Base-by-base conservation (phyloP, 1,139 yeast species). In the Entelexis sorbosivorans region DNA sequence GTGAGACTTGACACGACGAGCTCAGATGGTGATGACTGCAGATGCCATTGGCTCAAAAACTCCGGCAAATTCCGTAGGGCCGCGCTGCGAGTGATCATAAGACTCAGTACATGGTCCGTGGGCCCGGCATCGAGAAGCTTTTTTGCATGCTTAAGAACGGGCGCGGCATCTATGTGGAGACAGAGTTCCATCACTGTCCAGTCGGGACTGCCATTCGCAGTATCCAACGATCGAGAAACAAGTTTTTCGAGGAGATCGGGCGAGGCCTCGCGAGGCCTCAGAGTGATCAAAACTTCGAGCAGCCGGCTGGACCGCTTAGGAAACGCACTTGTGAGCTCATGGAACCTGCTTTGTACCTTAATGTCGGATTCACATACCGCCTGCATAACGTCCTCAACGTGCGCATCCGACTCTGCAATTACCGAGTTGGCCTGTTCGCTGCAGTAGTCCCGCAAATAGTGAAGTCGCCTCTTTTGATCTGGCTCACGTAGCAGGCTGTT, bases 361-460 rank as follows among this genome's bases (percentile, higher is more conserved):
- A 32, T 24, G 16, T 43, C 43, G 5, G 47, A 35, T 19, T 49
- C 50, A 26, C 56, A 44, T 5, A 50, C 31, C 0, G 49, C 48
- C 7, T 20, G 34, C 19, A 52, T 33, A 1, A 52, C 32, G 5
- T 39, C 29, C 16, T 28, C 38, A 6, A 49, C 16, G 14, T 40
- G 36, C 4, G 11, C n/a, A 16, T 31, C 34, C 1, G 20, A 8
- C 1, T 43, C 9, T 3, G 52, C 38, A 1, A 47, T 22, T 5
- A 42, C 38, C 3, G 50, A 26, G 14, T 44, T 33, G 1, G 35
- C 20, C 13, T 32, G 22, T 3, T 10, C 19, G 10, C 40, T 19
- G n/a, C 39, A 26, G 42, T 38, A 54, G 32, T 44, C 53, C 1
- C 13, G 19, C 29, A 54, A 16, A 20, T 46, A 52, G 13, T 46